Base-by-base conservation (phyloP, 2,329 filamentous ascomycete species). In the Colletotrichum sp. region DNA sequence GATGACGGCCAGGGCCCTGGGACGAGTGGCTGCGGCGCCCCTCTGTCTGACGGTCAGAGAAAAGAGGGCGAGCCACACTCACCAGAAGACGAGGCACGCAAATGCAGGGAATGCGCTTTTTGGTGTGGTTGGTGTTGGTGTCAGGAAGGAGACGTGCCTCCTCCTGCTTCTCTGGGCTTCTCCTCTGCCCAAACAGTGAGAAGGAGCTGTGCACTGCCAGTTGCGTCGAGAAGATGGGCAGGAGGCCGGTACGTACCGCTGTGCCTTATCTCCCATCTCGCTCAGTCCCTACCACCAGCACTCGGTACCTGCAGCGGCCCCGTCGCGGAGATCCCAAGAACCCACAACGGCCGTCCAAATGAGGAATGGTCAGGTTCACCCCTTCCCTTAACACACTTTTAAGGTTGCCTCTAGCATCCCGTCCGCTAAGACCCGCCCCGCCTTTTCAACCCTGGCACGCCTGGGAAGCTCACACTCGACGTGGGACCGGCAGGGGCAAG, bases 331-430 rank as follows among this genome's bases (percentile, higher is more conserved):
- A 72, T 72, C 69, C 39, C 55, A 6, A 12, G 15, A 24, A 12
- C 28, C 73, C 73, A 73, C 49, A 18, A 49, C n/a, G 28, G 15
- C 15, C 32, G 39, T 30, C 65, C 57, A 13, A 55, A 69, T 64
- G 13, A 64, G 73, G 70, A 57, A 64, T 44, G 28, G 64, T 55
- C 21, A 15, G 6, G n/a, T 49, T 15, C 44, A 21, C 57, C 55
- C 55, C 65, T 39, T 67, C 49, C 70, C 71, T 62, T 64, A 39
- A 24, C 55, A 49, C 52, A 63, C 59, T 67, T 76, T 76, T 76
- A 76, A 76, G 73, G 73, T 76, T 76, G 64, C 30, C 73, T 62
- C 34, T 60, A 69, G 62, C 68, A 66, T 75, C 72, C 72, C 72
- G 60, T 66, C 68, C 67, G 68, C 60, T 71, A 66, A 62, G 49